Evolutionary conservation across 169 alveolate species (phyloP).

Genomic region (Plasmodium berghei): DNA sequence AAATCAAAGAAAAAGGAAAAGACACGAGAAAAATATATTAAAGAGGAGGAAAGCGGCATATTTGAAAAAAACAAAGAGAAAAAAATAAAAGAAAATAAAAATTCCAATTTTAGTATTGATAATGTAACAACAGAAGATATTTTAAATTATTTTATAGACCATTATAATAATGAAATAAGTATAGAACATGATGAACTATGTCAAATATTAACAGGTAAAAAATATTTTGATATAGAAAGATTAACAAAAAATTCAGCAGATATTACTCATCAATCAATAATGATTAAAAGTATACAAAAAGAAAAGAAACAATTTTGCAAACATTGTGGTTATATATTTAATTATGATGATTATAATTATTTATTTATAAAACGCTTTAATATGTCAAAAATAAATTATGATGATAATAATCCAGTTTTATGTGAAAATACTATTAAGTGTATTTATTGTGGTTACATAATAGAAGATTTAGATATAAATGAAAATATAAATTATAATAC

Average conservation of each 20-base stretch:
- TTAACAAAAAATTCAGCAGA: slow-evolving; percentile 59
- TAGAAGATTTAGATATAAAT: slow-evolving; percentile 36
- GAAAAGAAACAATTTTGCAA: slow-evolving; percentile 48
- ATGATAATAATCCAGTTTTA: not conserved
- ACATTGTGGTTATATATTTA: slow-evolving; percentile 65
- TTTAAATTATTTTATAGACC: slow-evolving; percentile 34
- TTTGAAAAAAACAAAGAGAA: not conserved
- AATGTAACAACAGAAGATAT: slow-evolving; percentile 31
- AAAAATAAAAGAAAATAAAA: slow-evolving; percentile 27
- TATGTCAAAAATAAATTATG: not conserved
- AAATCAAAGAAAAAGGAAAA: not conserved
- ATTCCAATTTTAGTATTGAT: slow-evolving; percentile 29
- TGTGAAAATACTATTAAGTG: slow-evolving; percentile 42
- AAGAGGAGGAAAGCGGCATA: not conserved
- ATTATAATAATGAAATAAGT: slow-evolving; percentile 31
- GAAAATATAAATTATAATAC: slow-evolving; percentile 4
- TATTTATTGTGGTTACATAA: slow-evolving; percentile 48
- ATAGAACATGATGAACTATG: slow-evolving; percentile 73
- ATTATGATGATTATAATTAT: slow-evolving; percentile 68
- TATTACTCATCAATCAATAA: slow-evolving; percentile 25
- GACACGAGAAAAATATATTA: not conserved
- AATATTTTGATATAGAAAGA: slow-evolving; percentile 54
- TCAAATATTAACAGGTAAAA: slow-evolving; percentile 73
- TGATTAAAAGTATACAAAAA: slow-evolving; percentile 51
- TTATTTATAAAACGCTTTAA: slow-evolving; percentile 40